These are phyloP conservation scores for Tuber umbilicatum DNA, from an alignment of 495 filamentous ascomycete species.

Conservation along the genomic window DNA sequence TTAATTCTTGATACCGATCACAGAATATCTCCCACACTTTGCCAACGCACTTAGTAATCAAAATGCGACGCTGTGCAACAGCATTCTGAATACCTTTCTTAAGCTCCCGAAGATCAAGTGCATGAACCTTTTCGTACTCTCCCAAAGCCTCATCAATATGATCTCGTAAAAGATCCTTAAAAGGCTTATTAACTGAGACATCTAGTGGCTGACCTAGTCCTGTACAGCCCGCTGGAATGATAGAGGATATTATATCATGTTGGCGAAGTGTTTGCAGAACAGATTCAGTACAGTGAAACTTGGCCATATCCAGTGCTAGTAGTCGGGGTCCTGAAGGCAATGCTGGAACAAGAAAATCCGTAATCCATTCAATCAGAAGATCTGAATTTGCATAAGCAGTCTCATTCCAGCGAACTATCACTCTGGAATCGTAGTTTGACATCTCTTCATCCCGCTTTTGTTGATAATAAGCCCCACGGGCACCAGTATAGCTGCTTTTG, in stretches of 20 bases:
- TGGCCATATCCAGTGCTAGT: not conserved
- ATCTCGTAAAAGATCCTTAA: conserved; percentile 11
- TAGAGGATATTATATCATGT: too few species aligned
- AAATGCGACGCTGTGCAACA: not conserved
- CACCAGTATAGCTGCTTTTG: not conserved
- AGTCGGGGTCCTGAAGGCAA: not conserved
- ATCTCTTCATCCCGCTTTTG: too few species aligned
- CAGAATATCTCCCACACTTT: conserved; percentile 10
- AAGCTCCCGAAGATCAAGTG: not conserved
- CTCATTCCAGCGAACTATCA: not conserved
- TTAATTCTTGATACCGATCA: not conserved
- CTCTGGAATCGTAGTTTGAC: not conserved
- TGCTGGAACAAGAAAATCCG: not conserved
- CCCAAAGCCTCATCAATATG: conserved; percentile 6
- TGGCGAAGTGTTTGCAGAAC: too few species aligned
- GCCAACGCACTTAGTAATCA: conserved; percentile 9
- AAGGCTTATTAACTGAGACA: conserved; percentile 15
- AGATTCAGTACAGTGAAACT: not conserved
- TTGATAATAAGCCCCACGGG: too few species aligned
- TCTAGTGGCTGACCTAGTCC: conserved; percentile 14
- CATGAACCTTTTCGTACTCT: not conserved
- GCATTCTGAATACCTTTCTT: not conserved
- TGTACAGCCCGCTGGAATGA: not conserved
- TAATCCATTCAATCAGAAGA: not conserved
- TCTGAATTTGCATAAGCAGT: not conserved